A percentile compares a stretch with the other conserved stretches of the same genome.
These are phyloP conservation scores for Aspergillus oerlinghausenensis DNA, from an alignment of 2,329 filamentous ascomycete species.

Conservation along the genomic window DNA sequence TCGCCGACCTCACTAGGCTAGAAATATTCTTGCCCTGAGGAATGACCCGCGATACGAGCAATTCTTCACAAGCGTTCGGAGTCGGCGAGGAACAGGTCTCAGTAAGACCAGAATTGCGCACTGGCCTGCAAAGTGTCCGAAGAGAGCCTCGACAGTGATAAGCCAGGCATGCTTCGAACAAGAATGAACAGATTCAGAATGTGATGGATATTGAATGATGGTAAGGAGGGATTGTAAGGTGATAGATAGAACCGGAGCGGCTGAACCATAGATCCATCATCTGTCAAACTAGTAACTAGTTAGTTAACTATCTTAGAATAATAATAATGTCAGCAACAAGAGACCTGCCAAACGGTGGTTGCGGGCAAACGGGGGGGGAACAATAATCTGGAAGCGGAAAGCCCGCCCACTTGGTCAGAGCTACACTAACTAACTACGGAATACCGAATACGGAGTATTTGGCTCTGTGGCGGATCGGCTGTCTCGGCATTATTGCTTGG, in stretches of 20 bases:
- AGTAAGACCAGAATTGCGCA: constrained; percentile 18
- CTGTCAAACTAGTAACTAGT: neutral
- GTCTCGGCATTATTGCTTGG: constrained; percentile 11
- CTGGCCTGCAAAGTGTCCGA: constrained; percentile 9
- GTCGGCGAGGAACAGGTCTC: constrained; percentile 15
- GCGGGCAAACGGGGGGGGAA: neutral
- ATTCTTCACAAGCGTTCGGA: constrained; percentile 1
- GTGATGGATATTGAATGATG: neutral
- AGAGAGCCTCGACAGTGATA: constrained; percentile 7
- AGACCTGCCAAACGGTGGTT: constrained; percentile 1
- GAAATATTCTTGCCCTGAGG: neutral
- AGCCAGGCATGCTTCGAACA: constrained; percentile 16
- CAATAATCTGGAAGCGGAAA: constrained; percentile 17
- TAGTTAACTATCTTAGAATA: neutral
- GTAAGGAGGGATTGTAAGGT: neutral
- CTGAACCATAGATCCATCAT: constrained; percentile 8
- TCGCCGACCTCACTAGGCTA: neutral
- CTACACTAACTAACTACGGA: neutral
- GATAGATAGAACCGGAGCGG: constrained; percentile 4
- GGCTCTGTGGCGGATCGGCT: constrained; percentile 9
- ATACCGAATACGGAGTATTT: too few species aligned
- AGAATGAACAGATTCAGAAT: constrained; percentile 1
- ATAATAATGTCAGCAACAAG: constrained; percentile 8
- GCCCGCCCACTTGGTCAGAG: constrained; percentile 7
- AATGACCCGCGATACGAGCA: neutral